Conservation (phyloP, 2,329 filamentous ascomycete species). For the Corniculantispora saksenae region DNA sequence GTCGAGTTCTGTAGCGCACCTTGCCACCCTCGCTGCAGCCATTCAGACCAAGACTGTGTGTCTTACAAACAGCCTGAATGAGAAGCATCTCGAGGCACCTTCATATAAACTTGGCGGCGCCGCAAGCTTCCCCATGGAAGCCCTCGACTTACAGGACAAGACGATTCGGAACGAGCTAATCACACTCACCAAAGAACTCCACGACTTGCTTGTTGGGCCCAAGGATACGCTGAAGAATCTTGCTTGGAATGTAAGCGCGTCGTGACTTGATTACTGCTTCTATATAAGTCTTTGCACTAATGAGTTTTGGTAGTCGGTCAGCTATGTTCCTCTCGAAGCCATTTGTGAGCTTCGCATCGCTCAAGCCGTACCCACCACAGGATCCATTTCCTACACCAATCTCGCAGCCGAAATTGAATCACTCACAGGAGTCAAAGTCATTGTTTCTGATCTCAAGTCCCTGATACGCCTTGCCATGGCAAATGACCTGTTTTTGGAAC, state of each 20-base stretch:
- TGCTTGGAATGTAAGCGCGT: conserved; percentile 13
- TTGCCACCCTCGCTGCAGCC: conserved; percentile 22
- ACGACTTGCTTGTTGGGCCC: conserved; percentile 25
- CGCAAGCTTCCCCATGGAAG: conserved; percentile 23
- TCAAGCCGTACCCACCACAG: conserved; percentile 30
- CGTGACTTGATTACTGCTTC: background rate
- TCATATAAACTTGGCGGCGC: conserved; percentile 24
- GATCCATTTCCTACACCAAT: conserved; percentile 31
- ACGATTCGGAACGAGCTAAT: conserved; percentile 24
- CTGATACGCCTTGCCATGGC: conserved; percentile 41
- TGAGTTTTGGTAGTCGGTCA: conserved; percentile 25
- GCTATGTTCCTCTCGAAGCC: conserved; percentile 32
- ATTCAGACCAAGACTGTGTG: conserved; percentile 26
- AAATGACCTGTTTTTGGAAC: conserved; percentile 43
- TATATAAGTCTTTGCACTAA: background rate
- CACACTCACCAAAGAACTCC: conserved; percentile 25
- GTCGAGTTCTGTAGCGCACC: conserved; percentile 20
- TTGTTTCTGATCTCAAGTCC: conserved; percentile 33
- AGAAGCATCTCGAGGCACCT: conserved; percentile 25
- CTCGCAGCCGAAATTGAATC: conserved; percentile 32
- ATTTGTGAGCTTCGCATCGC: conserved; percentile 35
- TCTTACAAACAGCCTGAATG: conserved; percentile 21
- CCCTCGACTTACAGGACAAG: background rate
- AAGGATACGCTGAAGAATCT: conserved; percentile 21
- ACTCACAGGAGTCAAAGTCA: conserved; percentile 40